Evolutionary conservation across 2,329 filamentous ascomycete species (phyloP).

Genomic region (Fusarium tanahbumbuense): DNA sequence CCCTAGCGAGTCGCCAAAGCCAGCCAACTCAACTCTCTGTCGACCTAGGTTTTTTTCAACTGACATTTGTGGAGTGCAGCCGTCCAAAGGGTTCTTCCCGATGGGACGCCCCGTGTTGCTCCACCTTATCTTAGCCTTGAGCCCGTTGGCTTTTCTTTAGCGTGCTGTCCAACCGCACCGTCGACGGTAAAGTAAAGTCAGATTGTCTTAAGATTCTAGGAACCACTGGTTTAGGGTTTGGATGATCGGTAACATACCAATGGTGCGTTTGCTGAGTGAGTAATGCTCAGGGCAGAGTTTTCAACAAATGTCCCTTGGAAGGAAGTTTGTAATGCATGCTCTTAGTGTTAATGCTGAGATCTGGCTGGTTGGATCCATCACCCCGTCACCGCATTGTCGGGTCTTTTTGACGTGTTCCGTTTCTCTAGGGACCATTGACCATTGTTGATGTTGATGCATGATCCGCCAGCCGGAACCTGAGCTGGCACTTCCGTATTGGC

Average conservation of each 20-base stretch:
- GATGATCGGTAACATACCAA: conserved; percentile 18
- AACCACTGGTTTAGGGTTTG: conserved; percentile 21
- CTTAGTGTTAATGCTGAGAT: conserved; percentile 2
- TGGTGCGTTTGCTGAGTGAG: background rate
- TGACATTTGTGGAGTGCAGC: conserved; percentile 44
- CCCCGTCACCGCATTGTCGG: conserved; percentile 25
- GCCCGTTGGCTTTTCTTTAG: conserved; percentile 30
- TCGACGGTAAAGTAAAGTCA: conserved; percentile 25
- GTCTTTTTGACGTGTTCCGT: conserved; percentile 32
- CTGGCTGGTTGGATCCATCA: conserved; percentile 12
- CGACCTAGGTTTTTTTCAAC: conserved; percentile 20
- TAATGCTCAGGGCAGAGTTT: conserved; percentile 11
- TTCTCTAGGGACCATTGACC: conserved; percentile 16
- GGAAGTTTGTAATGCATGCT: conserved; percentile 6
- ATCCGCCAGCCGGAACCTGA: conserved; percentile 31
- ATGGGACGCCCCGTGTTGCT: conserved; percentile 43
- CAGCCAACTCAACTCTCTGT: conserved; percentile 19
- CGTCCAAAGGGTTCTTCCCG: conserved; percentile 46
- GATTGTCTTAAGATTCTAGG: conserved; percentile 8
- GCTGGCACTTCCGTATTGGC: conserved; percentile 34
- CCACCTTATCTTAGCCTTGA: conserved; percentile 40
- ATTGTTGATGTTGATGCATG: conserved; percentile 23
- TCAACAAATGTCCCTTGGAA: background rate
- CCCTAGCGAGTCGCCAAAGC: background rate
- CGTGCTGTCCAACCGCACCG: conserved; percentile 27